phyloP scores from a whole-genome alignment of 768 basidiomycete genomes.

The Artomyces pyxidatus region DNA sequence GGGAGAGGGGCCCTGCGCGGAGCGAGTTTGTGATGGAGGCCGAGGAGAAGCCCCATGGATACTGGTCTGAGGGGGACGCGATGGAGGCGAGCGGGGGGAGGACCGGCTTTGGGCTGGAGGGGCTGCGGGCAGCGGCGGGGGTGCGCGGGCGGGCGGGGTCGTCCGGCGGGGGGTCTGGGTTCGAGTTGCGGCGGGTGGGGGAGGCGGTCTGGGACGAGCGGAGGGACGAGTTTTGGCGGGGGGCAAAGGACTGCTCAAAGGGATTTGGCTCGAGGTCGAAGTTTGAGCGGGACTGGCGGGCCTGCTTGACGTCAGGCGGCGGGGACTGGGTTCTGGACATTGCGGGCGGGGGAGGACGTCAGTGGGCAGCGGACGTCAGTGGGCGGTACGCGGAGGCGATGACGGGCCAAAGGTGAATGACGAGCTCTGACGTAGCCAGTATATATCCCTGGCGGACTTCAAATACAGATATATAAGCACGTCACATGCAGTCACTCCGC shows the following conservation, averaged over 20 bases:
- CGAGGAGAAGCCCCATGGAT: constrained; percentile 55
- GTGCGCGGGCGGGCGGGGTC: constrained; percentile 18
- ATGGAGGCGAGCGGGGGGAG: constrained; percentile 79
- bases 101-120: constrained; percentile 45
- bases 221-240: constrained; percentile 23
- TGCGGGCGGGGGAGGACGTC: constrained; percentile 20
- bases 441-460: constrained; percentile 37
- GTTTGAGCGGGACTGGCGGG: constrained; percentile 33
- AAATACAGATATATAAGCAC: constrained; percentile 14
- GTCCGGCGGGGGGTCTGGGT: constrained; percentile 19
- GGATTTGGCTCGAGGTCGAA: constrained; percentile 84
- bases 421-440: constrained; percentile 37
- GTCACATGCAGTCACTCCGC: constrained; percentile 4
- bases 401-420: constrained; percentile 26
- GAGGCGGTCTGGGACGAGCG: constrained; percentile 26
- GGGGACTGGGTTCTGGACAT: neutral
- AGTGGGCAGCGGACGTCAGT: constrained; percentile 21
- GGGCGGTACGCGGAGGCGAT: constrained; percentile 14
- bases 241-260: constrained; percentile 90
- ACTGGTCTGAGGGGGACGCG: constrained; percentile 55
- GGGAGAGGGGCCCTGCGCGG: constrained; percentile 88
- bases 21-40: constrained; percentile 64
- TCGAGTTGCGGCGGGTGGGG: constrained; percentile 23
- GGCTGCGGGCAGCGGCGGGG: constrained; percentile 17
- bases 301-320: constrained; percentile 16